A percentile compares a stretch with the other conserved stretches of the same genome.
These are phyloP conservation scores for Apiospora rasikravindrae DNA, from an alignment of 2,329 filamentous ascomycete genomes.

Conservation along the genomic window DNA sequence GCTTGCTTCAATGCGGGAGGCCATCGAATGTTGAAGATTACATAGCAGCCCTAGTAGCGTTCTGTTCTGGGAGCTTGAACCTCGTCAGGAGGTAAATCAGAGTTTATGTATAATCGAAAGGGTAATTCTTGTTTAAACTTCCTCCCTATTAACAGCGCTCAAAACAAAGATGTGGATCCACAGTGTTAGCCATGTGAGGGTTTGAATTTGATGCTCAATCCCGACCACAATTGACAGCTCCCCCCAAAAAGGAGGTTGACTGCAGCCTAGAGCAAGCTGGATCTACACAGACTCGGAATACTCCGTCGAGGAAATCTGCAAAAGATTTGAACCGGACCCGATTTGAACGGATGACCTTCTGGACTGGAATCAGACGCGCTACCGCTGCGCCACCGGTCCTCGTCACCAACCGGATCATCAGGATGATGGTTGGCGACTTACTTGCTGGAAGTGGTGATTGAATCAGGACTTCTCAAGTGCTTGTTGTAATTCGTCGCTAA, in stretches of 20 bases:
- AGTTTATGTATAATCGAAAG: too few relatives aligned
- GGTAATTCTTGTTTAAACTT: too few relatives aligned
- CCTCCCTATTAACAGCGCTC: too few relatives aligned
- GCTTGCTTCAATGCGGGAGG: not conserved
- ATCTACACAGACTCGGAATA: not conserved
- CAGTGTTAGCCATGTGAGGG: too few relatives aligned
- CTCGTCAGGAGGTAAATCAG: too few relatives aligned
- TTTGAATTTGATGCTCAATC: too few relatives aligned
- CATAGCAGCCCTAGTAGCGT: not conserved
- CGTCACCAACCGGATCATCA: not conserved
- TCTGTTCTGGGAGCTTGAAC: too few relatives aligned
- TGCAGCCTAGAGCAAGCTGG: too few relatives aligned
- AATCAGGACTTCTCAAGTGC: not conserved
- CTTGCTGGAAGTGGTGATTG: not conserved
- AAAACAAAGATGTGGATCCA: too few relatives aligned
- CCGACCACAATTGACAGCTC: not conserved
- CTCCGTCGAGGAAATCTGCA: not conserved
- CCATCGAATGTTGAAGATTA: too few relatives aligned
- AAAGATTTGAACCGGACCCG: slow-evolving; percentile 18
- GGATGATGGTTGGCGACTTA: not conserved
- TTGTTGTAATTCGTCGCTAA: not conserved
- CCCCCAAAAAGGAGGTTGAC: too few relatives aligned
- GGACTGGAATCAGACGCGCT: slow-evolving; percentile 21
- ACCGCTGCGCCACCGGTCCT: slow-evolving; percentile 19
- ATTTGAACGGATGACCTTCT: slow-evolving; percentile 21